Base-by-base conservation (phyloP, 495 filamentous ascomycete genomes). In the Rhizodiscina lignyota region DNA sequence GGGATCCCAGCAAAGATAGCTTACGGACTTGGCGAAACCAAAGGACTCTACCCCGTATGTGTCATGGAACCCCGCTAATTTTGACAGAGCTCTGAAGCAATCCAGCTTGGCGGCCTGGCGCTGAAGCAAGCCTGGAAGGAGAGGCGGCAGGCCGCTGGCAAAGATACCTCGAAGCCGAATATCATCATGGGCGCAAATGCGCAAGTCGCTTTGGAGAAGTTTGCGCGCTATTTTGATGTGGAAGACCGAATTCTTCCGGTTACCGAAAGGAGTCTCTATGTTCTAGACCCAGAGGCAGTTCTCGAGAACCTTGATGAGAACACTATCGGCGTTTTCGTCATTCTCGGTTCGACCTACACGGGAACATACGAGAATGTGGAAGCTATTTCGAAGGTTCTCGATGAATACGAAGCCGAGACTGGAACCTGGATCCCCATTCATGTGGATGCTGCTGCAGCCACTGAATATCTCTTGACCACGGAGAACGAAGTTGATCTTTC, bases 81-180 rank as follows among this genome's bases (percentile, higher is more conserved):
- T n/a, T n/a, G n/a, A n/a, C n/a, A n/a, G 0, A 79, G 71, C 2
- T 74, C 67, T 4, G 79, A 83, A 47, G 79, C 77, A 1, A 77
- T 83, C 38, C 76, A 79, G 44, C 66, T 83, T 6, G 79, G 77
- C 12, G 79, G 79, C 3, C 53, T 83, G 32, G 77, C 79, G 4
- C 81, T 84, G 78, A 83, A 83, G 61, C 63, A 77, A 4, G 61
- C 73, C 4, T 83, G 79, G 79, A 77, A 82, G 50, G 73, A 82
- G 44, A 65, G 64, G 38, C 60, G 76, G 18, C 53, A 59, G 30
- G 60, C 58, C 1, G 63, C 65, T 32, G 73, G 75, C 3, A 75
- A 80, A 32, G 69, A 78, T 21, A 67, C 66, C 0, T 55, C 51
- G 6, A 67, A 62, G 22, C 77, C 78, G 4, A 84, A 83, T 49